Percentiles rank a stretch among this genome's conserved stretches.
phyloP scores from a whole-genome alignment of 257 asterid genomes.

The Thymus quinquecostatus region DNA sequence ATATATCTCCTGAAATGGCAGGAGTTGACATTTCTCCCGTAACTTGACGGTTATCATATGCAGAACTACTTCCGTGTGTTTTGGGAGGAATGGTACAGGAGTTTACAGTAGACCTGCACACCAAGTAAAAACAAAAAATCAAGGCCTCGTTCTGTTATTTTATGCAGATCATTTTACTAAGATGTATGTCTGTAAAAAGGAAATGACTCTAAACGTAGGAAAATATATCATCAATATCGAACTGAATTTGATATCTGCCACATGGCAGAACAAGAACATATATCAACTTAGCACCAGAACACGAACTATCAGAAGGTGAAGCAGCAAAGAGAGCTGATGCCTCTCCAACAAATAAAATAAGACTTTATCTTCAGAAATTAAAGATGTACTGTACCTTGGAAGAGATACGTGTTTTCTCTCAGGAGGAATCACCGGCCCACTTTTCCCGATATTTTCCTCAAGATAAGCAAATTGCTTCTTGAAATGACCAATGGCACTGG shows the following conservation, averaged over 20 bases:
- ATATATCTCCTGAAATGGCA: constrained; percentile 43
- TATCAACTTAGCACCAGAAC: background rate
- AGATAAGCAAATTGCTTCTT: constrained; percentile 85
- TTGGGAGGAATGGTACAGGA: constrained; percentile 66
- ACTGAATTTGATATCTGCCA: background rate
- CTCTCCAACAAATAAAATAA: constrained; percentile 9
- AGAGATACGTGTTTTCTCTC: constrained; percentile 87
- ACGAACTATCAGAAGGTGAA: constrained; percentile 1
- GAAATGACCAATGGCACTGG: constrained; percentile 84
- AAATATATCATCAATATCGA: background rate
- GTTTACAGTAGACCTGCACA: constrained; percentile 81
- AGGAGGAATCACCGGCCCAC: constrained; percentile 71
- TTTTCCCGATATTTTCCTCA: constrained; percentile 75
- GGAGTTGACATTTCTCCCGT: constrained; percentile 49
- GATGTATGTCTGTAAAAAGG: background rate
- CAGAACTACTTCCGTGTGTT: constrained; percentile 46
- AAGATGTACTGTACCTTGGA: constrained; percentile 69
- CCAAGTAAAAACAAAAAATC: background rate
- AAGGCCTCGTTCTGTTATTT: background rate
- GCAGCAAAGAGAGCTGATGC: constrained; percentile 8
- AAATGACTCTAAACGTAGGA: background rate
- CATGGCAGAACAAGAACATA: background rate
- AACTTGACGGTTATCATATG: constrained; percentile 50
- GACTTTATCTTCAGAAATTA: background rate
- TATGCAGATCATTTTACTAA: background rate